Conservation (phyloP, 805 yeast species). For the Cyberlindnera sargentensis region DNA sequence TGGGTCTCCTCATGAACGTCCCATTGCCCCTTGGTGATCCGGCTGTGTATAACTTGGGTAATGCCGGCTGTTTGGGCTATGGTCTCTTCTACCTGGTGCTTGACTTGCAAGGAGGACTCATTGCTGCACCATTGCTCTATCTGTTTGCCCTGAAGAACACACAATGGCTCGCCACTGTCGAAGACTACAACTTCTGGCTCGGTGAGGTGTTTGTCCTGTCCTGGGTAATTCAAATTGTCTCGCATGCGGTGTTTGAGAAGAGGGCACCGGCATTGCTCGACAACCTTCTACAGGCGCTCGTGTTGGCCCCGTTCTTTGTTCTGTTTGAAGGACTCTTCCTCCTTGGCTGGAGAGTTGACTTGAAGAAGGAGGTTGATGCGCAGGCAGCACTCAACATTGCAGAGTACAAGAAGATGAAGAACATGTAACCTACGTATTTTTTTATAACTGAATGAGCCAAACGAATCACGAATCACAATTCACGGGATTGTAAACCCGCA, state of each 20-base stretch:
- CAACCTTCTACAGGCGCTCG: slow-evolving; percentile 75
- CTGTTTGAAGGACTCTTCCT: slow-evolving; percentile 66
- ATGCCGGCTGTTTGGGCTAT: slow-evolving; percentile 38
- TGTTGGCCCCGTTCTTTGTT: slow-evolving; percentile 88
- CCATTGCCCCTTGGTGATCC: slow-evolving; percentile 12
- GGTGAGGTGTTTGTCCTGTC: slow-evolving; percentile 39
- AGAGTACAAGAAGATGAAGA: slow-evolving; percentile 13
- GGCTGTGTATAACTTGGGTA: slow-evolving; percentile 37
- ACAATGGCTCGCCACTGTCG: slow-evolving; percentile 17
- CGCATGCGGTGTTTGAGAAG: slow-evolving; percentile 77
- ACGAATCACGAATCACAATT: no score
- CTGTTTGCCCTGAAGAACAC: slow-evolving; percentile 19
- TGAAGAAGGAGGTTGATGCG: slow-evolving; percentile 27
- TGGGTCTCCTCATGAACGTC: slow-evolving; percentile 32
- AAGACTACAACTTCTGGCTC: slow-evolving; percentile 12
- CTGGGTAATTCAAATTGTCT: slow-evolving; percentile 84
- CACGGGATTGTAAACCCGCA: no score
- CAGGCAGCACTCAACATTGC: slow-evolving; percentile 28
- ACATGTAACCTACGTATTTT: no score
- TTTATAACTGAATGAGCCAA: no score
- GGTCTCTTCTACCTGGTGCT: slow-evolving; percentile 52
- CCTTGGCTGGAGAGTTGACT: slow-evolving; percentile 53
- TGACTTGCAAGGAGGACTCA: slow-evolving; percentile 44
- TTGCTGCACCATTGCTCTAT: slow-evolving; percentile 35
- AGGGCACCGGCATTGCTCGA: slow-evolving; percentile 85